Evolutionary conservation across 169 alveolate species (phyloP), one percentile per base, ranked within the genome.

Genomic region (Pseudocohnilembus persalinus): DNA sequence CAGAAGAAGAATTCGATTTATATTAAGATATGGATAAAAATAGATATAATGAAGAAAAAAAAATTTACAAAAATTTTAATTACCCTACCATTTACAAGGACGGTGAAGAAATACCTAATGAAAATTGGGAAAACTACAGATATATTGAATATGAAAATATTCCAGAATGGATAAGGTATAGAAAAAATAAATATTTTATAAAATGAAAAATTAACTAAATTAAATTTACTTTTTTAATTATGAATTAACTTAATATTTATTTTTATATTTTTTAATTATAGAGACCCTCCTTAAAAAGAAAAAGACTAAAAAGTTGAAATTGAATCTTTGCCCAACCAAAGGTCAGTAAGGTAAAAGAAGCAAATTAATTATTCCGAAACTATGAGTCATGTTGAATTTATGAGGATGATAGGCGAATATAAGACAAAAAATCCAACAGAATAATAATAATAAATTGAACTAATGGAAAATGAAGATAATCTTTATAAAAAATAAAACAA

Each of bases 11-110:
- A 87, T 92, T 89, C 73, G 89, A 94, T 65, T 80, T 86, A 34
- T 97, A 94, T 84, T 93, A 91, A 29, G 88, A 92, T 84, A 89
- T 96, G 95, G 99, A 97, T 85, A 73, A 83, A 78, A 95, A 95
- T 77, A 90, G 97, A 76, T 95, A 94, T 83, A 86, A 87, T 31
- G 87, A 82, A 32, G 97, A 95, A 86, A 92, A 85, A 74, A 93
- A 88, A 78, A 95, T 91, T 1, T 95, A 95, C 81, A 77, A 88
- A 84, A 73, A 82, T 87, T 68, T 84, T 34, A 11, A 49, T 4
- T 49, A 49, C 68, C 68, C 68, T 11, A 49, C 68, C 26, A 20
- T 11, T 11, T 11, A 11, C 4, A 4, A 49, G 68, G 68, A 20
- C 20, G 20, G 68, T 11, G 83, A 88, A 91, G 89, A 87, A 84